Evolutionary conservation across 2,329 filamentous ascomycete genomes (phyloP).

Genomic region (Zasmidium cellare): DNA sequence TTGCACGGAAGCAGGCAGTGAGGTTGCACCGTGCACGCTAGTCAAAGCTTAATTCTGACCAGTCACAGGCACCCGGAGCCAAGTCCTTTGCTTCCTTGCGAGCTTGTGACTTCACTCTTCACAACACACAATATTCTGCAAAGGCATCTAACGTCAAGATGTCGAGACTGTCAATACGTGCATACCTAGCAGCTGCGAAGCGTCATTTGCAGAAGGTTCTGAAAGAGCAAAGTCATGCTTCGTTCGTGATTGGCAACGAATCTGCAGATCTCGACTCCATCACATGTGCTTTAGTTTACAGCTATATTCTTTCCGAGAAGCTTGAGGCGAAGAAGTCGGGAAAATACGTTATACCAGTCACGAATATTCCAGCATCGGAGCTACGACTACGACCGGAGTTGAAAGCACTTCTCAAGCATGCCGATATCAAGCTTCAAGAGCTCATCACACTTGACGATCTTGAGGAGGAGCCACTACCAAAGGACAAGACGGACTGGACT

Average conservation of each 20-base stretch:
- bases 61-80: neutral
- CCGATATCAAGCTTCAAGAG: constrained; percentile 59
- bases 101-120: neutral
- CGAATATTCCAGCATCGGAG: constrained; percentile 68
- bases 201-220: constrained; percentile 42
- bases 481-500: constrained; percentile 65
- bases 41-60: neutral
- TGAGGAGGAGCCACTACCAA: constrained; percentile 42
- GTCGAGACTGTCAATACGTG: constrained; percentile 47
- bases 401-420: constrained; percentile 61
- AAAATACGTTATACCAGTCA: constrained; percentile 68
- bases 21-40: neutral
- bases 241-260: constrained; percentile 56
- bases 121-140: neutral
- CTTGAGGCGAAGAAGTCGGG: constrained; percentile 46
- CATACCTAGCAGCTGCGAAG: constrained; percentile 49
- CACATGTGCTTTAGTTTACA: constrained; percentile 70
- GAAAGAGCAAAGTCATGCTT: constrained; percentile 42
- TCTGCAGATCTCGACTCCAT: constrained; percentile 78
- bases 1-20: neutral
- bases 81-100: neutral
- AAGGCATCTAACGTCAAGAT: constrained; percentile 19
- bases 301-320: constrained; percentile 68
- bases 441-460: constrained; percentile 66
- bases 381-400: constrained; percentile 74